These are phyloP conservation scores for Penicillium sp. DNA, from an alignment of 2,329 filamentous ascomycete species.

Conservation along the genomic window DNA sequence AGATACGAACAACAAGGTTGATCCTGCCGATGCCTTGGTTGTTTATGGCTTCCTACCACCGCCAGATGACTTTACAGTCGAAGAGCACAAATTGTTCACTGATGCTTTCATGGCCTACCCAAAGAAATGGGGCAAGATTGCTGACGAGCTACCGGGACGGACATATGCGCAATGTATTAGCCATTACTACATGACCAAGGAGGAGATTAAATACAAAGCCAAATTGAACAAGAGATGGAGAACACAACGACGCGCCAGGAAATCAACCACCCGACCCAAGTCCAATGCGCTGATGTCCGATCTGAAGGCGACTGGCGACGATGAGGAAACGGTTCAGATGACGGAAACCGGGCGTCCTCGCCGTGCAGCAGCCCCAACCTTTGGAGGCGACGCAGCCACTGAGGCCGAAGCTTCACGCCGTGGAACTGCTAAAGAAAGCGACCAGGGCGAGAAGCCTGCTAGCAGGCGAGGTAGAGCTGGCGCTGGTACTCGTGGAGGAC, in stretches of 20 bases:
- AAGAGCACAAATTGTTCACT: slow-evolving; percentile 45
- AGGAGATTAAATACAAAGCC: slow-evolving; percentile 48
- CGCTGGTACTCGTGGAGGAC: slow-evolving; percentile 30
- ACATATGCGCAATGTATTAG: slow-evolving; percentile 48
- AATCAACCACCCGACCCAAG: slow-evolving; percentile 36
- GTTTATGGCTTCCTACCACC: slow-evolving; percentile 45
- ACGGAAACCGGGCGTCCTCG: slow-evolving; percentile 49
- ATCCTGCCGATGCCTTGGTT: slow-evolving; percentile 35
- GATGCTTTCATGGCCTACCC: slow-evolving; percentile 46
- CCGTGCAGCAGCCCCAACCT: slow-evolving; percentile 48
- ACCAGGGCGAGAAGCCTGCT: slow-evolving; percentile 32
- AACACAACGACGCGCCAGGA: slow-evolving; percentile 37
- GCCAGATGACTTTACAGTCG: slow-evolving; percentile 44
- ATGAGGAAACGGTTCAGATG: slow-evolving; percentile 42
- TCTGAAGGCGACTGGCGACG: slow-evolving; percentile 42
- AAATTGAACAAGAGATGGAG: slow-evolving; percentile 45
- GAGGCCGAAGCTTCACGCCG: slow-evolving; percentile 35
- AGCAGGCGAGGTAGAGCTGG: slow-evolving; percentile 31
- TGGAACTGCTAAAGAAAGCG: slow-evolving; percentile 31
- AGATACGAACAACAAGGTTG: slow-evolving; percentile 44
- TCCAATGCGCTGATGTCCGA: slow-evolving; percentile 48
- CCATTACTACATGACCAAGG: slow-evolving; percentile 51
- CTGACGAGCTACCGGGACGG: slow-evolving; percentile 43
- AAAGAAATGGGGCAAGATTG: slow-evolving; percentile 52
- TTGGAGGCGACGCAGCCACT: slow-evolving; percentile 36